phyloP scores from a whole-genome alignment of 768 basidiomycete genomes.

The Mycena polygramma region DNA sequence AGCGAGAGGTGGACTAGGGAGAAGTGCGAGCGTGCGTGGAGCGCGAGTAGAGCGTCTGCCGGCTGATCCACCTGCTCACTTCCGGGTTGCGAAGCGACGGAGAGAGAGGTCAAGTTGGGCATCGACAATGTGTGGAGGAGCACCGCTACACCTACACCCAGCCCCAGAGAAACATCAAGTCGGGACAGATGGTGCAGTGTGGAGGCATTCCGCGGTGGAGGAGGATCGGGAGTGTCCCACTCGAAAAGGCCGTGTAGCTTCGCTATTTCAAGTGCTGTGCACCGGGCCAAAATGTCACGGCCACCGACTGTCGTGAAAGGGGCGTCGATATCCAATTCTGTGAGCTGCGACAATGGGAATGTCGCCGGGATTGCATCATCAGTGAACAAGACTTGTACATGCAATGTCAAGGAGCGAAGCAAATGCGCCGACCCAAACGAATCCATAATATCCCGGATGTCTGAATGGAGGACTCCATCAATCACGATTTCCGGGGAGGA shows the following conservation, averaged over 20 bases:
- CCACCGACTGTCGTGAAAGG: not conserved
- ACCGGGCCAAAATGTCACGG: not conserved
- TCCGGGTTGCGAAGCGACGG: too few relatives aligned
- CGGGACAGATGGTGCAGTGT: not conserved
- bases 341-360: not conserved
- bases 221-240: not conserved
- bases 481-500: not conserved
- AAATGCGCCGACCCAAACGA: not conserved
- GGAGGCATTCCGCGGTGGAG: not conserved
- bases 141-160: not conserved
- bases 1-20: not conserved
- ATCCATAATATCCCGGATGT: not conserved
- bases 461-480: not conserved
- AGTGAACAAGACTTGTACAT: fast-evolving
- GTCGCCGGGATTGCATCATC: not conserved
- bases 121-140: not conserved
- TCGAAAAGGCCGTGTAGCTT: not conserved
- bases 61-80: too few relatives aligned
- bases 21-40: not conserved
- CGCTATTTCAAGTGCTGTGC: not conserved
- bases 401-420: not conserved
- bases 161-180: not conserved
- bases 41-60: not conserved
- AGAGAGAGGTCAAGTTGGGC: not conserved
- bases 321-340: not conserved